phyloP scores from a whole-genome alignment of 176 grass and related monocot species.

The Avena sativa region DNA sequence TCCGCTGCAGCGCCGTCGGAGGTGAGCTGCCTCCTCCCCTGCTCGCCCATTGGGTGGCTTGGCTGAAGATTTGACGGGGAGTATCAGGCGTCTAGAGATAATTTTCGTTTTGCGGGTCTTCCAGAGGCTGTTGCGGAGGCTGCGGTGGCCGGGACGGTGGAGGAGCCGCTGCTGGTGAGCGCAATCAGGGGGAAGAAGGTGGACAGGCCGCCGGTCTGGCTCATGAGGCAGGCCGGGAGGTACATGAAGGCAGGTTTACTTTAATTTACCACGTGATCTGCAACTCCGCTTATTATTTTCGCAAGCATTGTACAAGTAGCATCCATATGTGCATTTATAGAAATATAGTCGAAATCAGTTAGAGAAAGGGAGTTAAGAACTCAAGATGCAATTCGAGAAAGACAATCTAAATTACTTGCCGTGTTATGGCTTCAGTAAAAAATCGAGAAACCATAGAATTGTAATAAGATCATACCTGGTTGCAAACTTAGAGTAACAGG shows the following conservation, averaged over 20 bases:
- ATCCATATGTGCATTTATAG: neutral
- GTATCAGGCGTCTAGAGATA: neutral
- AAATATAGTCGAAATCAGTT: neutral
- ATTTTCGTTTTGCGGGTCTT: neutral
- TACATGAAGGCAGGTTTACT: slow-evolving; percentile 97
- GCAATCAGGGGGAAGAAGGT: slow-evolving; percentile 88
- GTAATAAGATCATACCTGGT: neutral
- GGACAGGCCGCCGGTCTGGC: slow-evolving; percentile 92
- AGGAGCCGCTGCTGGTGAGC: slow-evolving; percentile 85
- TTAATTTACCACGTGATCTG: neutral
- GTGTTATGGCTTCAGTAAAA: neutral
- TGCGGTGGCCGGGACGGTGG: slow-evolving; percentile 47
- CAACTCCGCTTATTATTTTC: neutral
- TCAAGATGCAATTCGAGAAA: neutral
- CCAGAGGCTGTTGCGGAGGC: slow-evolving; percentile 69
- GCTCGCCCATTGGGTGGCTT: neutral
- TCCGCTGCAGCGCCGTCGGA: slow-evolving; percentile 80
- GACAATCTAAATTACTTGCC: neutral
- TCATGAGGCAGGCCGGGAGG: slow-evolving; percentile 99
- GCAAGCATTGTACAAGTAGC: neutral
- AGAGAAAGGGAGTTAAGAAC: neutral
- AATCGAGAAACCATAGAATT: neutral
- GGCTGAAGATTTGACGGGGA: neutral
- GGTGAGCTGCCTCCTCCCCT: slow-evolving; percentile 44
- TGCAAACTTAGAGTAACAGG: neutral